A percentile compares a stretch with the other conserved stretches of the same genome.
phyloP scores from a whole-genome alignment of 306 rosid genomes.

The Canavalia gladiata region DNA sequence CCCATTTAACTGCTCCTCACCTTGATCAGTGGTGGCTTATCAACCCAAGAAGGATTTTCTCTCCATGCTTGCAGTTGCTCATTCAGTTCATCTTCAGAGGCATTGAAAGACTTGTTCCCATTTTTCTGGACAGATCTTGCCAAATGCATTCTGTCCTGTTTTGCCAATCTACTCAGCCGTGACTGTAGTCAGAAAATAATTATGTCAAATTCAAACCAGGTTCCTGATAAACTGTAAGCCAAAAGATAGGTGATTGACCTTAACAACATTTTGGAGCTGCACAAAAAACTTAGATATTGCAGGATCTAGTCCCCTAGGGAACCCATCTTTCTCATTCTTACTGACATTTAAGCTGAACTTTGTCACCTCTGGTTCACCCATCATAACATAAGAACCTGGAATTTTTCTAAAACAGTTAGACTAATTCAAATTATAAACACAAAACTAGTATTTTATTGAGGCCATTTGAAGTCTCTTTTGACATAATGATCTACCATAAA shows the following conservation, averaged over 20 bases:
- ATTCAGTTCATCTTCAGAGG: slow-evolving; percentile 74
- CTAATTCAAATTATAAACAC: slow-evolving; percentile 12
- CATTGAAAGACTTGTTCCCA: slow-evolving; percentile 46
- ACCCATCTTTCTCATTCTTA: slow-evolving; percentile 59
- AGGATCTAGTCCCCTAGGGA: slow-evolving; percentile 54
- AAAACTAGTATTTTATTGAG: slow-evolving; percentile 14
- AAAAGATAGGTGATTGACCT: slow-evolving; percentile 59
- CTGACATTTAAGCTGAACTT: slow-evolving; percentile 51
- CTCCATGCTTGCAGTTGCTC: slow-evolving; percentile 92
- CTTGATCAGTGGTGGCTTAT: slow-evolving; percentile 74
- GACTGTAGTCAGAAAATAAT: slow-evolving; percentile 56
- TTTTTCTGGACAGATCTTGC: slow-evolving; percentile 52
- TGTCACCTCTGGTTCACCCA: slow-evolving; percentile 65
- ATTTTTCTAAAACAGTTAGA: slow-evolving; percentile 37
- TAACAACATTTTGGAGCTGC: slow-evolving; percentile 73
- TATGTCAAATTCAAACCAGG: slow-evolving; percentile 21
- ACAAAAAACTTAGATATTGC: slow-evolving; percentile 68
- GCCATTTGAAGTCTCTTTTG: neutral
- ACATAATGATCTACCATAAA: slow-evolving; percentile 16
- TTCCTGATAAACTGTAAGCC: slow-evolving; percentile 25
- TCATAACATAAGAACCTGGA: slow-evolving; percentile 59
- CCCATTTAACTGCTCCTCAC: slow-evolving; percentile 51
- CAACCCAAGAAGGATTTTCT: slow-evolving; percentile 90
- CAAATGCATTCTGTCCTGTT: slow-evolving; percentile 51
- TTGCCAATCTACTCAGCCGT: slow-evolving; percentile 71